Conservation (phyloP, 179 eudicot species). For the Beta corolliflora region DNA sequence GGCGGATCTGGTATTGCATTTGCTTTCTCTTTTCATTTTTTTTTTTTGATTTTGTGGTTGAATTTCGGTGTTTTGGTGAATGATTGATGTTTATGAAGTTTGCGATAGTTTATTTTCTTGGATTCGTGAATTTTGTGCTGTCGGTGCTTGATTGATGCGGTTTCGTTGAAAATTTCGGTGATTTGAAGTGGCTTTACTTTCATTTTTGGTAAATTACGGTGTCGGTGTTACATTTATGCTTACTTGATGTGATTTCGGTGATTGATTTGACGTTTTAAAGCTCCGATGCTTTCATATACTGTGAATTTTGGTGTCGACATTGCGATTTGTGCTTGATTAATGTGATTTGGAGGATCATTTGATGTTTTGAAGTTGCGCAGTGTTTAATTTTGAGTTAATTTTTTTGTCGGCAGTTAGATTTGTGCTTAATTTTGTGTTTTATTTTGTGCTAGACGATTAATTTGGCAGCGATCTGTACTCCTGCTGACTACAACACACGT, state of each 20-base stretch:
- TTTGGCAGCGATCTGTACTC: slow-evolving; percentile 98
- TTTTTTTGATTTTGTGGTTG: not conserved
- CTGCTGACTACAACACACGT: slow-evolving; percentile 97
- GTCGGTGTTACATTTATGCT: slow-evolving; percentile 16
- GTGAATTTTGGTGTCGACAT: not conserved
- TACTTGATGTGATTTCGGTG: not conserved
- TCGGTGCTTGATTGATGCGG: slow-evolving; percentile 8
- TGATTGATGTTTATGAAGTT: not conserved
- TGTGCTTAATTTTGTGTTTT: not conserved
- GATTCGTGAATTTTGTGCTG: slow-evolving; percentile 1
- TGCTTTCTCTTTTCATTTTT: not conserved
- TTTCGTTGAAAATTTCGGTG: not conserved
- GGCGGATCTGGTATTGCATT: slow-evolving; percentile 69
- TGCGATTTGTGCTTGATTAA: not conserved
- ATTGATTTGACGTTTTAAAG: not conserved
- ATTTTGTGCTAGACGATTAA: slow-evolving; percentile 65
- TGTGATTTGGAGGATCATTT: not conserved
- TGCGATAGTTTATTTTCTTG: not conserved
- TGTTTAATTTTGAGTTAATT: not conserved
- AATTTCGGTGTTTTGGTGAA: not conserved
- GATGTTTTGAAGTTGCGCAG: slow-evolving; percentile 14
- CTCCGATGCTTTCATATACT: not conserved
- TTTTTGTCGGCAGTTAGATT: not conserved
- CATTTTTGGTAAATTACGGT: not conserved
- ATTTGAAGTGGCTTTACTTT: not conserved